Base-by-base conservation (phyloP, 805 yeast species). In the Saccharomycopsis babjevae region DNA sequence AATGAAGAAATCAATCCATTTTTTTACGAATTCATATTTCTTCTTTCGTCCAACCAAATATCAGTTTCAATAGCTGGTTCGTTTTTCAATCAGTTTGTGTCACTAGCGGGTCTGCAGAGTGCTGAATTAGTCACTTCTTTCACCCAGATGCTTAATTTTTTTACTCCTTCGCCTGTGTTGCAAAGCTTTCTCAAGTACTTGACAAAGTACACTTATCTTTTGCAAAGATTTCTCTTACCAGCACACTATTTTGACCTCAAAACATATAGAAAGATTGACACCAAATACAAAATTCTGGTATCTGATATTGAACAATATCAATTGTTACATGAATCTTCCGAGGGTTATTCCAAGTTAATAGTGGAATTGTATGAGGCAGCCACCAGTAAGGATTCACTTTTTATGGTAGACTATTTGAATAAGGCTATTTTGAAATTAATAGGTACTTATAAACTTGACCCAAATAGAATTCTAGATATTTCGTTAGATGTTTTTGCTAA, bases 391-490 rank as follows among this genome's bases (percentile, higher is more conserved):
- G 78, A 79, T 60, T 71, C 79, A 7, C 64, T 67, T 2, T 73
- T 67, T 50, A 78, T 81, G 66, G 72, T 82, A 0, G 72, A 74
- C 0, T 76, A 75, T 58, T 77, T 81, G 10, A 68, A 78, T 10
- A 71, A 77, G n/a, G 76, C 79, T 6, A 74, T 87, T 16, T 79
- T 82, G 56, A 76, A 77, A 34, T 68, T 87, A 6, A 85, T 86
- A 59, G 97, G 94, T 1, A 89, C 86, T 69, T 90, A 83, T 69
- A 79, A 80, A 58, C 76, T 91, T 57, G 97, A 92, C 67, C 85
- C 93, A 0, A 79, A 81, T 58, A 77, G 92, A 62, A 81, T 83
- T 30, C 76, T 91, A 57, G 88, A 89, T 65, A 61, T 88, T 0
- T 63, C 88, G 8, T 67, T 91, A 39, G 83, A 82, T 56, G 67